Evolutionary conservation across 306 rosid species (phyloP), one percentile per base, ranked within the genome.

Genomic region (Clitoria ternatea): DNA sequence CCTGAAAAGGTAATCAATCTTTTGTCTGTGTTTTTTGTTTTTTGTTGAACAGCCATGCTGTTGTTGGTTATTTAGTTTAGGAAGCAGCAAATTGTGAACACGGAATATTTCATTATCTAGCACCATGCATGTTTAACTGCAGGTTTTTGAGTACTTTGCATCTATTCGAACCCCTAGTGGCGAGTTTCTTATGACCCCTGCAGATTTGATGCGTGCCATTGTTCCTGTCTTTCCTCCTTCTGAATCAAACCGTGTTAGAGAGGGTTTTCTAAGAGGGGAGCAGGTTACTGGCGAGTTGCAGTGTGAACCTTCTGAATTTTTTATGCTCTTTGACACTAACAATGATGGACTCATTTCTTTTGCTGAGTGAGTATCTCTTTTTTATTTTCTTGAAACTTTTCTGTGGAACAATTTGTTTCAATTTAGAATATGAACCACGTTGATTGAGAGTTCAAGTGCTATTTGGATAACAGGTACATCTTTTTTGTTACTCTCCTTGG

Each of bases 321-420:
- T 89, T 59, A 84, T 89, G 96, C 96, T 92, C 43, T 92, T 89
- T 29, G 98, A 92, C 86, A 87, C 88, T 1, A 77, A 92, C 48
- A 83, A 42, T 39, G 98, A 92, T 66, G 96, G 98, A n/a, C 95
- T 86, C 56, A 86, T 92, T 61, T 89, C 96, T 52, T 92, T 87
- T 50, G 14, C 80, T 0, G 98, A 92, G 96, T 89, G 57, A 73
- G 95, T 62, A 5, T 60, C 35, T 30, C 55, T 8, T 29, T 55
- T 63, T 20, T 29, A 3, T 66, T 40, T 76, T 52, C 55, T 64
- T 44, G 9, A 30, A 60, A 57, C n/a, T 45, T 65, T 7, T 69
- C 45, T 61, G 10, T 7, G n/a, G n/a, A n/a, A n/a, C 11, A 50
- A 19, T 4, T 55, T 69, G 27, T 10, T 18, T 35, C 1, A 10